These are phyloP conservation scores for Cyberlindnera samutprakarnensis DNA, from an alignment of 805 yeast genomes.

Conservation along the genomic window DNA sequence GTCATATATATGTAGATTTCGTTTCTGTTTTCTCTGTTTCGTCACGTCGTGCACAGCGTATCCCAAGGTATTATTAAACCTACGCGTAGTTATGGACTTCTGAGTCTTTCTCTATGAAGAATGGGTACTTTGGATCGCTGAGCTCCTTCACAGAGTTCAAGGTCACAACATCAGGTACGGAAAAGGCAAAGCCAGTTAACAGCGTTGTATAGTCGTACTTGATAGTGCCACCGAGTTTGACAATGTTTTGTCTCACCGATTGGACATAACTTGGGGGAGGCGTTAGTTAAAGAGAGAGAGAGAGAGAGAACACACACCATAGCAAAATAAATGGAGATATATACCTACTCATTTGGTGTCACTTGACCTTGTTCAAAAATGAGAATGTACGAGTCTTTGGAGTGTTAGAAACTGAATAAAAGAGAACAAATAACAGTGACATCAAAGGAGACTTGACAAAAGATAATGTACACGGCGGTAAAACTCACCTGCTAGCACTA, in stretches of 20 bases:
- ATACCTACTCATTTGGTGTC: slow-evolving; percentile 20
- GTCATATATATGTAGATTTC: no score
- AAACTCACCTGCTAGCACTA: no score
- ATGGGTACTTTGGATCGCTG: slow-evolving; percentile 26
- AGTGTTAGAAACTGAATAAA: no score
- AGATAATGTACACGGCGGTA: no score
- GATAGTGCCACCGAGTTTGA: slow-evolving; percentile 35
- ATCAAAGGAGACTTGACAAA: no score
- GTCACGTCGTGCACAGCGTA: no score
- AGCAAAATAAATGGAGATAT: neutral
- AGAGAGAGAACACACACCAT: neutral
- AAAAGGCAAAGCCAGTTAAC: slow-evolving; percentile 41
- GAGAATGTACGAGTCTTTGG: slow-evolving; percentile 21
- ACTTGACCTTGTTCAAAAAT: slow-evolving; percentile 22
- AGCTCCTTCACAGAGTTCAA: slow-evolving; percentile 17
- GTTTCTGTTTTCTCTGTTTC: no score
- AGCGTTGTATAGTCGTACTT: slow-evolving; percentile 39
- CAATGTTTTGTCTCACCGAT: slow-evolving; percentile 27
- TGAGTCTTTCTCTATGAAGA: slow-evolving; percentile 38
- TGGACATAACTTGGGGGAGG: slow-evolving; percentile 24
- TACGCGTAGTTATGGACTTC: no score
- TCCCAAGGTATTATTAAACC: no score
- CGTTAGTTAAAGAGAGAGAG: neutral
- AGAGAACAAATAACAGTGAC: no score
- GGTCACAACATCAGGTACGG: slow-evolving; percentile 26